Conservation (phyloP, 2,329 filamentous ascomycete genomes). For the Pseudogymnoascus sp. region DNA sequence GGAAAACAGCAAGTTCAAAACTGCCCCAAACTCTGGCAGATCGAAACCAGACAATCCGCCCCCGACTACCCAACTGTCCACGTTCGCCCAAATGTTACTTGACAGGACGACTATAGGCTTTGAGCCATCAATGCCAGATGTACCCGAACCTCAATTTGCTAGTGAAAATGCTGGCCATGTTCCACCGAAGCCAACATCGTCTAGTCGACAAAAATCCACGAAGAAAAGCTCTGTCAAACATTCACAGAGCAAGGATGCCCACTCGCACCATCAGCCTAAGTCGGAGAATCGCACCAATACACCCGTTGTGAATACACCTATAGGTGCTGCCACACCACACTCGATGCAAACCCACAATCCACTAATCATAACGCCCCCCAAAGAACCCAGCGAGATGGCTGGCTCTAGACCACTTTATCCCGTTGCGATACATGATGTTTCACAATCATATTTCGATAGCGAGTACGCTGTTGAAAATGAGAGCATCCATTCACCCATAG, state of each 20-base stretch:
- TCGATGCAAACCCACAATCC: not conserved
- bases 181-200: not conserved
- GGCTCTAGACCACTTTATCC: constrained; percentile 18
- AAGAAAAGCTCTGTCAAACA: constrained; percentile 2
- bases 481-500: constrained; percentile 23
- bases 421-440: constrained; percentile 23
- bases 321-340: not conserved
- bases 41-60: constrained; percentile 14
- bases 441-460: constrained; percentile 21
- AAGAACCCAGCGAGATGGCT: constrained; percentile 4
- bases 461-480: constrained; percentile 23
- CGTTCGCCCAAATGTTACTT: constrained; percentile 27
- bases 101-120: constrained; percentile 26
- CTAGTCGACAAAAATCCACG: not conserved
- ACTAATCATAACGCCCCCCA: not conserved
- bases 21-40: constrained; percentile 33
- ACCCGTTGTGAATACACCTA: not conserved
- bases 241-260: not conserved
- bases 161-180: not conserved
- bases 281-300: not conserved
- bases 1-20: constrained; percentile 48
- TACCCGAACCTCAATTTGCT: constrained; percentile 13
- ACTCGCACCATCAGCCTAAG: not conserved
- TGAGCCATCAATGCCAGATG: constrained; percentile 18
- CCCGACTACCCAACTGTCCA: constrained; percentile 22